phyloP scores from a whole-genome alignment of 2,329 filamentous ascomycete genomes.

The Plectosphaerella cucumerina region DNA sequence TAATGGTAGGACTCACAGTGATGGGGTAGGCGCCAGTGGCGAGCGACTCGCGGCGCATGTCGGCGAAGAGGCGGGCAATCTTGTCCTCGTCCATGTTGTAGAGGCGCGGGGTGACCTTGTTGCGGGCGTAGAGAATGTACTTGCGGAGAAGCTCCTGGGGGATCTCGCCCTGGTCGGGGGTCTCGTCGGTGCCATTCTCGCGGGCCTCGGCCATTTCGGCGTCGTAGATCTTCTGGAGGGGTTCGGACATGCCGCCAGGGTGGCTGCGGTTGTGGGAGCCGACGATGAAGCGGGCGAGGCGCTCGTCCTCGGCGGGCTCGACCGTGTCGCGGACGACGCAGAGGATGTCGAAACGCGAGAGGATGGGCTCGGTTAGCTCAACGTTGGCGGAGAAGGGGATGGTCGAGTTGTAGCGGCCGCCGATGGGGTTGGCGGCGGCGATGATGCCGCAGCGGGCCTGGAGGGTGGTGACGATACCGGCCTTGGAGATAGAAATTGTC shows the following conservation, averaged over 20 bases:
- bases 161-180: conserved; percentile 63
- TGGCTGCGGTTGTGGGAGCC: conserved; percentile 91
- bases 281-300: conserved; percentile 90
- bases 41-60: conserved; percentile 90
- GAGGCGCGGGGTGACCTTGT: conserved; percentile 84
- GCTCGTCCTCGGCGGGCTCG: conserved; percentile 86
- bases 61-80: conserved; percentile 86
- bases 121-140: conserved; percentile 92
- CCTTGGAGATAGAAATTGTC: conserved; percentile 98
- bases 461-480: conserved; percentile 94
- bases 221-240: conserved; percentile 62
- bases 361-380: conserved; percentile 91
- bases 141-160: conserved; percentile 88
- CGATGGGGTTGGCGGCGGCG: conserved; percentile 93
- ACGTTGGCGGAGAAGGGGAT: conserved; percentile 96
- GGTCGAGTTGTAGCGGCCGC: conserved; percentile 93
- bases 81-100: conserved; percentile 99
- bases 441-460: conserved; percentile 96
- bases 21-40: conserved; percentile 97
- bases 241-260: conserved; percentile 47
- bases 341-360: conserved; percentile 96
- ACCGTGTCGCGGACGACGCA: conserved; percentile 96
- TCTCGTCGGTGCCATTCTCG: conserved; percentile 22
- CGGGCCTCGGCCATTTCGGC: conserved; percentile 28
- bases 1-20: conserved; percentile 61